Evolutionary conservation across 2,329 filamentous ascomycete species (phyloP).

Genomic region (Trichoderma atrobrunneum): DNA sequence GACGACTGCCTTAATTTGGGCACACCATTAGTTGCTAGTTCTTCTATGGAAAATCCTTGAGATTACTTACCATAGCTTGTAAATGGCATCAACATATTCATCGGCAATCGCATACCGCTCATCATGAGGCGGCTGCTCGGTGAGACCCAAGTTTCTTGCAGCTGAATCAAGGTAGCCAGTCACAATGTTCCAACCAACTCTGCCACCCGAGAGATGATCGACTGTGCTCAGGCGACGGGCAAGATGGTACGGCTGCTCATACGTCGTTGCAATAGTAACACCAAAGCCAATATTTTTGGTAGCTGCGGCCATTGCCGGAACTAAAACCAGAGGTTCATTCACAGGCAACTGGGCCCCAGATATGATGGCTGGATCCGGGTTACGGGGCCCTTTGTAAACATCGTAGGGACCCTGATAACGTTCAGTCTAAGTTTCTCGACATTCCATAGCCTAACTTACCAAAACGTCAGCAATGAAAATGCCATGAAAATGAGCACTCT

Average conservation of each 20-base stretch:
- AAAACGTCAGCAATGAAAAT: conserved; percentile 65
- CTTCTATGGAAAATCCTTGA: background rate
- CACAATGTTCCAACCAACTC: conserved; percentile 54
- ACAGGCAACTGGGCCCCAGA: conserved; percentile 68
- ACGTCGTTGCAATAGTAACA: conserved; percentile 65
- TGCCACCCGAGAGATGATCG: conserved; percentile 64
- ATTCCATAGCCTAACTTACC: conserved; percentile 18
- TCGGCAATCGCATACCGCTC: conserved; percentile 59
- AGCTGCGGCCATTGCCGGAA: conserved; percentile 65
- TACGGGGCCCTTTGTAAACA: conserved; percentile 59
- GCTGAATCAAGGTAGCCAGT: conserved; percentile 67
- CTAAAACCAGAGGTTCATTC: conserved; percentile 61
- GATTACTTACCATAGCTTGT: conserved; percentile 56
- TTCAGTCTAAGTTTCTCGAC: background rate
- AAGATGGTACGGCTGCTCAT: conserved; percentile 66
- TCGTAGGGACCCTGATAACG: conserved; percentile 56
- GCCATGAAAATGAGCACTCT: conserved; percentile 58
- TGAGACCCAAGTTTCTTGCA: conserved; percentile 59
- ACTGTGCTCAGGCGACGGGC: conserved; percentile 63
- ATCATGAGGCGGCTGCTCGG: conserved; percentile 48
- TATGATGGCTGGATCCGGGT: conserved; percentile 52
- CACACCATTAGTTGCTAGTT: background rate
- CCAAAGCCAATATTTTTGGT: conserved; percentile 67
- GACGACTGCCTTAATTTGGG: conserved; percentile 39
- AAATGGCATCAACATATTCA: conserved; percentile 56